A percentile compares a stretch with the other conserved stretches of the same genome.
phyloP scores from a whole-genome alignment of 2,329 filamentous ascomycete genomes.

The Aureobasidium namibiae region DNA sequence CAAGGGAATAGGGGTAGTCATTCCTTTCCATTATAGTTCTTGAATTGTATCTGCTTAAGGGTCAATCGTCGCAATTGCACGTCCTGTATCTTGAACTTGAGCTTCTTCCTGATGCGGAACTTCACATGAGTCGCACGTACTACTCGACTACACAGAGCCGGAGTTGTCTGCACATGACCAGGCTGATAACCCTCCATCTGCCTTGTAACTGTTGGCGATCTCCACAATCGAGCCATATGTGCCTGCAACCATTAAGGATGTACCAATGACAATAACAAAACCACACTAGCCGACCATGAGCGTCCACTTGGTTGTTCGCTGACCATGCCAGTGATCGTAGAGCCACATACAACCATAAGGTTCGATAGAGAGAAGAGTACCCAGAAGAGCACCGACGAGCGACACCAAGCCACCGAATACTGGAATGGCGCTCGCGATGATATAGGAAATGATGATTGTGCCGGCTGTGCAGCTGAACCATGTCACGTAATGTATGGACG shows the following conservation, averaged over 20 bases:
- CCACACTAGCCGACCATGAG: conserved; percentile 17
- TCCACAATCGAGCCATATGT: conserved; percentile 38
- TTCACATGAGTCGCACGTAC: not conserved
- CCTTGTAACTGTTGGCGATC: conserved; percentile 32
- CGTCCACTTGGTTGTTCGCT: conserved; percentile 17
- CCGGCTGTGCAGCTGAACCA: conserved; percentile 17
- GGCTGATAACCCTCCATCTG: conserved; percentile 28
- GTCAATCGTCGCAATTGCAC: no score
- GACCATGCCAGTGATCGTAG: conserved; percentile 32
- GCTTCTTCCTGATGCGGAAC: no score
- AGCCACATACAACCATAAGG: conserved; percentile 37
- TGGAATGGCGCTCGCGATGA: conserved; percentile 22
- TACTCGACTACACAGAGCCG: conserved; percentile 8
- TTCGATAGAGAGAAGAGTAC: conserved; percentile 20
- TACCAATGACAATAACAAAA: conserved; percentile 34
- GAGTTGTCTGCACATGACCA: conserved; percentile 41
- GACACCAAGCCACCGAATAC: conserved; percentile 20
- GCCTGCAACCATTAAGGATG: conserved; percentile 37
- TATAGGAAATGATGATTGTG: conserved; percentile 18
- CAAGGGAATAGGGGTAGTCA: no score
- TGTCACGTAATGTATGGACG: conserved; percentile 15
- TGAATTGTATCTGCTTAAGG: no score
- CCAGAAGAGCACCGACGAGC: conserved; percentile 21
- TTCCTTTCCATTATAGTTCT: no score
- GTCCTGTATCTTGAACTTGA: no score